These are phyloP conservation scores for Pochonia chlamydosporia DNA, from an alignment of 2,329 filamentous ascomycete genomes.

Conservation along the genomic window DNA sequence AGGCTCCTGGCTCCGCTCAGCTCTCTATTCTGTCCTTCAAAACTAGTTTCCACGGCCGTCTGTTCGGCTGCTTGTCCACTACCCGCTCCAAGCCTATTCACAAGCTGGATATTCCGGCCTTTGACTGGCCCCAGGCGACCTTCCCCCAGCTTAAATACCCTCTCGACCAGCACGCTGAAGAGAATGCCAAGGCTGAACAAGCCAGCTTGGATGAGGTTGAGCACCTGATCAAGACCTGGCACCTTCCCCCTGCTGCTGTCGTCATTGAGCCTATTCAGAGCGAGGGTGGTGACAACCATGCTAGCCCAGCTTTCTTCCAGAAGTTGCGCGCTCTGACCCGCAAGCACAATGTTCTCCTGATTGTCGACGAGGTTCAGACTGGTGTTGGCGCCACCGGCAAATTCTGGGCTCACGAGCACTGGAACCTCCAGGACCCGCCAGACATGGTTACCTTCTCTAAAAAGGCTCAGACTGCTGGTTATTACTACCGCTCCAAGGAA, in stretches of 20 bases:
- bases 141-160: constrained; percentile 87
- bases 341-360: constrained; percentile 73
- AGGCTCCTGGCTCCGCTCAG: constrained; percentile 66
- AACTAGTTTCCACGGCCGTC: constrained; percentile 81
- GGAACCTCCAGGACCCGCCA: constrained; percentile 71
- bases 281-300: constrained; percentile 93
- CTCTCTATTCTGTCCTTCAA: constrained; percentile 87
- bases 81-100: constrained; percentile 91
- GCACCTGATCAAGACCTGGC: constrained; percentile 71
- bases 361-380: constrained; percentile 92
- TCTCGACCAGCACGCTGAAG: constrained; percentile 69
- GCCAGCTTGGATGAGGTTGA: constrained; percentile 80
- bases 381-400: constrained; percentile 88
- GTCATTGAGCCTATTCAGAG: constrained; percentile 89
- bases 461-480: constrained; percentile 90
- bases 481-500: constrained; percentile 78
- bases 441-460: constrained; percentile 96
- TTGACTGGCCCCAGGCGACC: constrained; percentile 88
- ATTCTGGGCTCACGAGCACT: constrained; percentile 97
- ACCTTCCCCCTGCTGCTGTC: constrained; percentile 73
- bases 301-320: constrained; percentile 79
- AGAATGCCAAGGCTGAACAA: constrained; percentile 78
- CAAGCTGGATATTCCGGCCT: constrained; percentile 90
- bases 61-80: constrained; percentile 82
- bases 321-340: constrained; percentile 74